Evolutionary conservation across 1,284 basidiomycete species (phyloP), one percentile per base, ranked within the genome.

Genomic region (Boletellus dicymbophilus): DNA sequence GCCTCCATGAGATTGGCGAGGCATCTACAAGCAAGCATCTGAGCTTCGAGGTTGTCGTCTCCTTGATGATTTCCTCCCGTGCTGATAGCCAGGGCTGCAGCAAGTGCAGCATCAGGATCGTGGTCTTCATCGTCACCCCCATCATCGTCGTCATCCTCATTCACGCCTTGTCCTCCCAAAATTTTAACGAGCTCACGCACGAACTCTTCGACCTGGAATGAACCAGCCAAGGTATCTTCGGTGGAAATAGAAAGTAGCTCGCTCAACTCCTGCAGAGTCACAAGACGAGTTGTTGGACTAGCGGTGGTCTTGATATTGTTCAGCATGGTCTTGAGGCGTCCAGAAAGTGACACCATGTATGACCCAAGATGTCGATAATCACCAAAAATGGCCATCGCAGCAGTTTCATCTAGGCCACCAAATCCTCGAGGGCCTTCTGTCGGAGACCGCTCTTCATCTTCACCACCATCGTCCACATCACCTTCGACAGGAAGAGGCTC

Each of bases 1-100:
- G 94, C 95, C 70, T 98, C 95, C 92, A 98, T 95, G 51, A 98
- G 78, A 68, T 98, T 97, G 37, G 95, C 95, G 48, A 98, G 78
- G 68, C 95, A 98, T 53, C 95, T 81, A 70, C 94, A 97, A 38
- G 95, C 95, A 41, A 98, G 79, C 39, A 97, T 84, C 72, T 95
- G 93, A 22, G 90, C 89, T 72, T 96, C 93, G 49, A 93, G 82
- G 65, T 95, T 93, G 58, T 90, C 89, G 62, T 89, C 88, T 30
- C 88, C 90, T 61, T 85, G 82, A 62, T 79, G 88, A 13, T 71
- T 63, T 15, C 79, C 82, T 18, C 85, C 85, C 1, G 79, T 67
- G 57, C 88, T 90, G 71, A 90, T 78, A 11, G 90, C 88, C 37
- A 95, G 71, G 3, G 88, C 92, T 22, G 92, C 90, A 21, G 90